Evolutionary conservation across 495 filamentous ascomycete species (phyloP), one percentile per base, ranked within the genome.

Genomic region (Entonaema liquescens): DNA sequence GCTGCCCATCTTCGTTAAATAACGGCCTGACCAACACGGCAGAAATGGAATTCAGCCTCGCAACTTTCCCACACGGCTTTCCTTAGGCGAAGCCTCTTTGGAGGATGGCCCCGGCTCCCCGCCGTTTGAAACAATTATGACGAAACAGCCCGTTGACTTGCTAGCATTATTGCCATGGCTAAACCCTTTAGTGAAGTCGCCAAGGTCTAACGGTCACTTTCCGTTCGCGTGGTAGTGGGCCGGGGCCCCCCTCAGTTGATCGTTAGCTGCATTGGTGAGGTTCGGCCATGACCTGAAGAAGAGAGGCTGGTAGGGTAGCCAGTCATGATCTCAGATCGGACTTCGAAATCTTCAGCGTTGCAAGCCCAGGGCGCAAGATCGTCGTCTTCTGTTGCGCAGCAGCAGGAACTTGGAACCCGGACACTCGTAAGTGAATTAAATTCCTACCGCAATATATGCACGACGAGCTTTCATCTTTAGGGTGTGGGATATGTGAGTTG

Each of bases 171-270:
- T 23, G 42, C n/a, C 42, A 47, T 23, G 54, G 52, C 38, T 29
- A 62, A 53, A 5, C 25, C 23, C 25, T 53, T 28, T 28, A 29
- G 25, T 63, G 54, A 73, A 62, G 68, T 35, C 58, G n/a, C 70
- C 59, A 65, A 62, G 65, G 31, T 59, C 60, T 40, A 68, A 53
- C 59, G 58, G 59, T 38, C 54, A 4, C 57, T 58, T 61, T 57
- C 40, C 35, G 57, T 66, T 69, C 70, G 70, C 70, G 70, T 73
- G 70, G 70, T 65, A 69, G 62, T 69, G 57, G 61, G 61, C 49
- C 67, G 23, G 23, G 11, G 3, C 17, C 12, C 57, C 61, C 65
- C 65, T 65, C 65, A 44, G 52, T 56, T 59, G 50, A 44, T 57
- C 49, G 29, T 62, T 68, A 65, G 70, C 57, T 69, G 65, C 70